These are phyloP conservation scores for Podaxis pistillaris DNA, from an alignment of 768 basidiomycete species.

Conservation along the genomic window DNA sequence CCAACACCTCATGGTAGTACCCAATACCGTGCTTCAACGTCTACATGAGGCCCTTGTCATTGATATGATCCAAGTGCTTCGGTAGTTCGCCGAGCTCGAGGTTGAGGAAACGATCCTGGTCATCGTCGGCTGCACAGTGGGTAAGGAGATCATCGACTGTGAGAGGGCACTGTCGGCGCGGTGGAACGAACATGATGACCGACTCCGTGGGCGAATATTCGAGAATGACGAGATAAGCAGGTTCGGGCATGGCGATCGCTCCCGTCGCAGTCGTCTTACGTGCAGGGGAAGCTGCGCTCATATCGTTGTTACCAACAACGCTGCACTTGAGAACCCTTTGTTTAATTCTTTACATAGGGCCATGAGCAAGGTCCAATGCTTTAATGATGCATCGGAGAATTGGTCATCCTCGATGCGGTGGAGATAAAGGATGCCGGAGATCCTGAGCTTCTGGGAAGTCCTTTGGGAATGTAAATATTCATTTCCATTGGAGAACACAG, in stretches of 20 bases:
- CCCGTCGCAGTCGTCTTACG: not conserved
- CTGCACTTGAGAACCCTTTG: not conserved
- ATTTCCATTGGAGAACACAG: not conserved
- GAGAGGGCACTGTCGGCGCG: slow-evolving; percentile 25
- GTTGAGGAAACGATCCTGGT: slow-evolving; percentile 85
- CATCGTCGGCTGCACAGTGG: slow-evolving; percentile 86
- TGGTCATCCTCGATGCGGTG: not conserved
- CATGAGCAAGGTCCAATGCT: not conserved
- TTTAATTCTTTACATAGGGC: not conserved
- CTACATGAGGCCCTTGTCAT: slow-evolving; percentile 73
- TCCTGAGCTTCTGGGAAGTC: not conserved
- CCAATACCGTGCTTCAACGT: slow-evolving; percentile 88
- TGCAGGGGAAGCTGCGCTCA: not conserved
- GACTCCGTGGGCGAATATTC: too few species aligned
- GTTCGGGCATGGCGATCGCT: too few species aligned
- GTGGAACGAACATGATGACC: too few species aligned
- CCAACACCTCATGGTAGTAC: slow-evolving; percentile 93
- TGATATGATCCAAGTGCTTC: slow-evolving; percentile 84
- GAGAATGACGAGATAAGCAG: too few species aligned
- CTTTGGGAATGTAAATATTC: not conserved
- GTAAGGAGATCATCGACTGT: slow-evolving; percentile 90
- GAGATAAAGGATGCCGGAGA: not conserved
- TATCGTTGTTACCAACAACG: not conserved
- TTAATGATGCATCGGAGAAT: not conserved
- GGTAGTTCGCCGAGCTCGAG: slow-evolving; percentile 79